Evolutionary conservation across 345 rosid species (phyloP).

Genomic region (Lepidium sativum): DNA sequence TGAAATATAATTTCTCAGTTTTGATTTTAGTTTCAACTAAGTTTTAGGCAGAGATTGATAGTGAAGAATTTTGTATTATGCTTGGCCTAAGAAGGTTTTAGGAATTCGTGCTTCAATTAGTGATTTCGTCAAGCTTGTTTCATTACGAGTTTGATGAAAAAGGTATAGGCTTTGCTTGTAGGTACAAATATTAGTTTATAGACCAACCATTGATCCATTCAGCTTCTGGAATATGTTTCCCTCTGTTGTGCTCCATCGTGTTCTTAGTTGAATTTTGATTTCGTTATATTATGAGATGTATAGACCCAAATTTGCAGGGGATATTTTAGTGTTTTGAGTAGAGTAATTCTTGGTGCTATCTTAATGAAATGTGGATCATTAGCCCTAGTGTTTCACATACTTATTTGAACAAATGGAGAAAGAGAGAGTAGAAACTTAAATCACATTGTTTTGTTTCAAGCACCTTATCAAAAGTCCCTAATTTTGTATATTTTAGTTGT

Average conservation of each 20-base stretch:
- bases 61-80: no score
- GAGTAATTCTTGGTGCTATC: background rate
- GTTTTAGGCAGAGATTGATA: no score
- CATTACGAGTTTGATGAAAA: background rate
- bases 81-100: no score
- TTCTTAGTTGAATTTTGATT: background rate
- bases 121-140: conserved; percentile 1
- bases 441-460: no score
- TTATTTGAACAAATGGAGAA: background rate
- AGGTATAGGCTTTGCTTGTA: background rate
- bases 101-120: background rate
- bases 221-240: background rate
- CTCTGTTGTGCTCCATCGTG: background rate
- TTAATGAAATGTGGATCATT: background rate
- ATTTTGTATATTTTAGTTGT: background rate
- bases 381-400: background rate
- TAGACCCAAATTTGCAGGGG: background rate
- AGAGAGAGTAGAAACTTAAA: background rate
- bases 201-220: background rate
- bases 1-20: background rate
- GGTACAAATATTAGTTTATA: background rate
- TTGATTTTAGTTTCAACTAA: background rate
- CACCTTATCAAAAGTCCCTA: background rate
- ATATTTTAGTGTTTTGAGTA: background rate
- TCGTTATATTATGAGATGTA: background rate